phyloP scores from a whole-genome alignment of 805 yeast species.

The Millerozyma miso region DNA sequence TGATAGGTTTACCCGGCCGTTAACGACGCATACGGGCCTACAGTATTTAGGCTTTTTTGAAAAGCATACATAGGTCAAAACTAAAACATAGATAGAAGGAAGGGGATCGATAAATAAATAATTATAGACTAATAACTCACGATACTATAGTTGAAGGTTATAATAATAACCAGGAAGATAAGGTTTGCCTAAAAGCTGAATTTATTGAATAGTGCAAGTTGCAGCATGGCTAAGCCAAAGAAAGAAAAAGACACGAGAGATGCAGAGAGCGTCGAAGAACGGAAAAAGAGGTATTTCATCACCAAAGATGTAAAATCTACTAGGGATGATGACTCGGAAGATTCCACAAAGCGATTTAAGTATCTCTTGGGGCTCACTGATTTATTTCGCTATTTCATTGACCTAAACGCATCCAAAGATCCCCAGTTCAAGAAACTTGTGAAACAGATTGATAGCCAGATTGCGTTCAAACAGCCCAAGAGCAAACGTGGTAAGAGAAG shows the following conservation, averaged over 20 bases:
- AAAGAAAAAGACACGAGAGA: neutral
- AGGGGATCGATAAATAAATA: neutral
- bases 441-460: constrained; percentile 50
- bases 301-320: constrained; percentile 56
- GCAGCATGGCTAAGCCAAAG: constrained; percentile 7
- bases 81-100: neutral
- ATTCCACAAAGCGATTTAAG: constrained; percentile 73
- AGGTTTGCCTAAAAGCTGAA: neutral
- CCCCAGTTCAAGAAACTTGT: constrained; percentile 60
- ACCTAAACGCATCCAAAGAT: constrained; percentile 75
- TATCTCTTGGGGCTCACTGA: constrained; percentile 80
- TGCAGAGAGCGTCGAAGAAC: constrained; percentile 21
- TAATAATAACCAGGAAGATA: neutral
- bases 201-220: constrained; percentile 3
- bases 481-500: constrained; percentile 43
- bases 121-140: neutral
- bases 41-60: neutral
- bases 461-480: constrained; percentile 30
- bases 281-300: constrained; percentile 47
- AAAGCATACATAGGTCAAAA: neutral
- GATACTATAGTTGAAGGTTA: neutral
- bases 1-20: neutral
- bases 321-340: constrained; percentile 48
- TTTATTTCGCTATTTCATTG: constrained; percentile 82
- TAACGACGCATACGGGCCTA: neutral